A percentile compares a stretch with the other conserved stretches of the same genome.
Evolutionary conservation across 2,329 filamentous ascomycete species (phyloP).

Genomic region (Epichloe uncinata): DNA sequence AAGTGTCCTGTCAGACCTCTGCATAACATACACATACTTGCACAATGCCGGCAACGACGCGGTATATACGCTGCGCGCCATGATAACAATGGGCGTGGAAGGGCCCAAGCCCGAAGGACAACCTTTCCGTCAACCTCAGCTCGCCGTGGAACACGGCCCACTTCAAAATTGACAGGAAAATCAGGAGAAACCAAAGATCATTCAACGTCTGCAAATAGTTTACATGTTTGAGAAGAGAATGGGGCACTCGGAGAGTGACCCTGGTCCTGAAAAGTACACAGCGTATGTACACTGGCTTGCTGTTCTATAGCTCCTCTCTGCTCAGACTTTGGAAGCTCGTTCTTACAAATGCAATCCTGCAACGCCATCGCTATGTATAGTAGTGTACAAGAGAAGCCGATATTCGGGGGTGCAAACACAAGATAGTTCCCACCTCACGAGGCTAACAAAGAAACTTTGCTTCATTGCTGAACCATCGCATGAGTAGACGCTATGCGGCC

Average conservation of each 20-base stretch:
- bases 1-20: slow-evolving; percentile 49
- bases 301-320: not conserved
- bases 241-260: not conserved
- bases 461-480: too few species aligned
- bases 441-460: too few species aligned
- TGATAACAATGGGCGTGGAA: slow-evolving; percentile 38
- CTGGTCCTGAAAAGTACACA: not conserved
- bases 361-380: slow-evolving; percentile 31
- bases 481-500: too few species aligned
- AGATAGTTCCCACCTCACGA: too few species aligned
- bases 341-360: slow-evolving; percentile 11
- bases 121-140: not conserved
- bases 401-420: too few species aligned
- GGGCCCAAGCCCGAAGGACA: not conserved
- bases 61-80: slow-evolving; percentile 60
- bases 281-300: not conserved
- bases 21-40: slow-evolving; percentile 49
- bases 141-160: not conserved
- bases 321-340: slow-evolving; percentile 8
- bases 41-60: slow-evolving; percentile 88
- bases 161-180: not conserved
- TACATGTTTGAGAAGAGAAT: slow-evolving; percentile 4
- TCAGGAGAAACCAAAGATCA: too few species aligned
- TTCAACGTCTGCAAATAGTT: not conserved
- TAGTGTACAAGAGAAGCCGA: slow-evolving; percentile 20